A percentile compares a stretch with the other conserved stretches of the same genome.
phyloP scores from a whole-genome alignment of 108 stramenopile genomes.

The Chaetoceros tenuissimus region DNA sequence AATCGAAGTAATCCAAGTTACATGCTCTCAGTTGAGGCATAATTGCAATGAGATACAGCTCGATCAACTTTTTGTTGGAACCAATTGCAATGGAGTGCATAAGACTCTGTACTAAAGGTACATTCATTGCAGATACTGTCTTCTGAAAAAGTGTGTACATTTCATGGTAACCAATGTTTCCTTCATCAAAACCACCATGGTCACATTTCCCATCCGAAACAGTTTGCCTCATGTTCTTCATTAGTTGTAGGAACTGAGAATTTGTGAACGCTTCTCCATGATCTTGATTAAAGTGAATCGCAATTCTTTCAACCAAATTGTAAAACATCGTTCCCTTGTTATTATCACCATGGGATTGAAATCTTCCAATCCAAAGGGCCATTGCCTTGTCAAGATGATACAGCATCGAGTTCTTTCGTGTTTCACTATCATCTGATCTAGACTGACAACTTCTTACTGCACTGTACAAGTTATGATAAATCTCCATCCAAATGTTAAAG shows the following conservation, averaged over 20 bases:
- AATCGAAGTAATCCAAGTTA: slow-evolving; percentile 21
- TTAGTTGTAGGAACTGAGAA: slow-evolving; percentile 30
- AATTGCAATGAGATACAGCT: slow-evolving; percentile 44
- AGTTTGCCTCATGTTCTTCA: slow-evolving; percentile 26
- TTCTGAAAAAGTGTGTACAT: slow-evolving; percentile 23
- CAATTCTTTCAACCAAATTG: slow-evolving; percentile 41
- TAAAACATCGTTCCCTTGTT: slow-evolving; percentile 54
- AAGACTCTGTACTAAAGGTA: slow-evolving; percentile 67
- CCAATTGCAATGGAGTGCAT: slow-evolving; percentile 41
- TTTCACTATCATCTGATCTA: slow-evolving; percentile 7
- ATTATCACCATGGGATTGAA: slow-evolving; percentile 33
- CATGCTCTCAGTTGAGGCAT: slow-evolving; percentile 40
- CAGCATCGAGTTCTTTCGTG: slow-evolving; percentile 5
- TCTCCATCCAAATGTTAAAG: slow-evolving; percentile 67
- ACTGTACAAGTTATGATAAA: slow-evolving; percentile 44
- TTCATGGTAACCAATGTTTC: slow-evolving; percentile 17
- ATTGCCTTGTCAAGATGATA: slow-evolving; percentile 51
- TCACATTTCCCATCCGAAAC: slow-evolving; percentile 12
- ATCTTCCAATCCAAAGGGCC: slow-evolving; percentile 67
- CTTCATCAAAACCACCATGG: too few species aligned
- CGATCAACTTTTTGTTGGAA: slow-evolving; percentile 26
- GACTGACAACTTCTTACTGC: slow-evolving; percentile 32
- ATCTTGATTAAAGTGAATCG: slow-evolving; percentile 37
- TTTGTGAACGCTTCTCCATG: slow-evolving; percentile 38
- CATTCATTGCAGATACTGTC: slow-evolving; percentile 40